phyloP scores from a whole-genome alignment of 78 protist species.

The Dictyostelium discoideum region dicty_2.7 NC_007091.3:4560001-4560500 shows the following conservation, averaged over 20 bases:
- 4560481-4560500: slow-evolving; percentile 73
- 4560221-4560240: slow-evolving; percentile 80
- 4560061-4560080: not conserved
- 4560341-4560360: slow-evolving; percentile 72
- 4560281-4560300: slow-evolving; percentile 85
- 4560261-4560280: slow-evolving; percentile 88
- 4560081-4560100: not conserved
- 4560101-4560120: not conserved
- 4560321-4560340: slow-evolving; percentile 83
- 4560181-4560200: slow-evolving; percentile 85
- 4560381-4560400: slow-evolving; percentile 48
- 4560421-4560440: slow-evolving; percentile 52
- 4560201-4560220: slow-evolving; percentile 84
- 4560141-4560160: slow-evolving; percentile 76
- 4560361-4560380: slow-evolving; percentile 50
- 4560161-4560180: slow-evolving; percentile 84
- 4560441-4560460: slow-evolving; percentile 54
- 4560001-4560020: not conserved
- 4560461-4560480: slow-evolving; percentile 81
- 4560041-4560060: no score
- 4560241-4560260: slow-evolving; percentile 83
- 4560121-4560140: slow-evolving; percentile 91
- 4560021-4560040: not conserved
- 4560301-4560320: slow-evolving; percentile 91
- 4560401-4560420: slow-evolving; percentile 78